These are phyloP conservation scores for Kwoniella mangroviensis DNA, from an alignment of 768 basidiomycete species.

Conservation along the genomic window DNA sequence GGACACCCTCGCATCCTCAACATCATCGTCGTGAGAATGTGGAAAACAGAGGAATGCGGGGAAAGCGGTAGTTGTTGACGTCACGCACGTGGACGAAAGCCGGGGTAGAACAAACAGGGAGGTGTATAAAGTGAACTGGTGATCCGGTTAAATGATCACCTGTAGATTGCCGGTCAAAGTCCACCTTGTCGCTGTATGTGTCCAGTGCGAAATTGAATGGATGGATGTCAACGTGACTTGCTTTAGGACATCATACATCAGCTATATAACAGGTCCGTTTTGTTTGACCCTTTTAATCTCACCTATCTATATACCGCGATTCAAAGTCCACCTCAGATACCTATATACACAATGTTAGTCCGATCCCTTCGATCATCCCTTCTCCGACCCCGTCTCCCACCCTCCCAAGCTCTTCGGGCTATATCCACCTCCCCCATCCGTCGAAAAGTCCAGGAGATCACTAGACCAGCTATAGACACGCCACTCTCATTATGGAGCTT, in stretches of 20 bases:
- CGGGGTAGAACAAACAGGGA: conserved; percentile 3
- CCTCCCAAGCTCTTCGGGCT: conserved; percentile 6
- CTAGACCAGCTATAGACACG: conserved; percentile 50
- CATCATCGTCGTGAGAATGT: conserved; percentile 7
- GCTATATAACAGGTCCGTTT: background rate
- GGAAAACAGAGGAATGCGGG: conserved; percentile 12
- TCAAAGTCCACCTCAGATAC: background rate
- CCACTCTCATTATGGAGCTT: conserved; percentile 67
- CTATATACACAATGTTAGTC: background rate
- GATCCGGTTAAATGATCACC: background rate
- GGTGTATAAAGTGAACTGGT: background rate
- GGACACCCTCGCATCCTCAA: conserved; percentile 6
- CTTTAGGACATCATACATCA: background rate
- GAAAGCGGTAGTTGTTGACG: conserved; percentile 13
- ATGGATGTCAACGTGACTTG: background rate
- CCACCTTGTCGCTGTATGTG: background rate
- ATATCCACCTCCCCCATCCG: conserved; percentile 22
- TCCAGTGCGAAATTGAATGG: conserved; percentile 6
- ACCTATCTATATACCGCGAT: background rate
- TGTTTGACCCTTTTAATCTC: background rate
- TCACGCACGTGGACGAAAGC: conserved; percentile 17
- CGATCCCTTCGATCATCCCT: conserved; percentile 9
- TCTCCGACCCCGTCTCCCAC: background rate
- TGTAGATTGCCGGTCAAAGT: conserved; percentile 8
- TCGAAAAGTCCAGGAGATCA: conserved; percentile 32